These are phyloP conservation scores for Myriosclerotinia curreyana DNA, from an alignment of 2,329 filamentous ascomycete species.

Conservation along the genomic window DNA sequence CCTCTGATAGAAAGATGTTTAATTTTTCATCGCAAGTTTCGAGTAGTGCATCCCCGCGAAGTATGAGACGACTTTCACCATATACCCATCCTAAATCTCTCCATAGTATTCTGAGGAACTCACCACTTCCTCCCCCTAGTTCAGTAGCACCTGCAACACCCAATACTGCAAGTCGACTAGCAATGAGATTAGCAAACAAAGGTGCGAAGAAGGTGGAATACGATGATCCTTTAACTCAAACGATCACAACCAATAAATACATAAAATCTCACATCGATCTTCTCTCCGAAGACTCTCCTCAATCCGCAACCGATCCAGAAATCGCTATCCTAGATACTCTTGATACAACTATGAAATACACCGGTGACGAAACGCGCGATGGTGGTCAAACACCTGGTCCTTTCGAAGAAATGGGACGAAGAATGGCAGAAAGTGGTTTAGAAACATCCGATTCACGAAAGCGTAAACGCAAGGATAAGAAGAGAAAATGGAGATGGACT, in stretches of 20 bases:
- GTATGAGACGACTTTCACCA: conserved; percentile 45
- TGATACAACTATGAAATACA: conserved; percentile 52
- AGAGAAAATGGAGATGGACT: conserved; percentile 64
- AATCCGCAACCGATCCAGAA: conserved; percentile 32
- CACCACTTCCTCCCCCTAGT: conserved; percentile 55
- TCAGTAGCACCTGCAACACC: conserved; percentile 51
- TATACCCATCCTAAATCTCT: conserved; percentile 58
- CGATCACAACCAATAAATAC: conserved; percentile 61
- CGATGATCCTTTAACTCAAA: conserved; percentile 60
- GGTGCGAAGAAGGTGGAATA: conserved; percentile 53
- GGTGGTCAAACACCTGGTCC: conserved; percentile 61
- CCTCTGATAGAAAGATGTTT: conserved; percentile 29
- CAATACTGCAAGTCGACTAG: conserved; percentile 53
- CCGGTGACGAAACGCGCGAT: conserved; percentile 54
- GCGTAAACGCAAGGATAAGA: conserved; percentile 56
- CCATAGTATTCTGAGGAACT: conserved; percentile 65
- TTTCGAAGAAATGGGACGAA: conserved; percentile 60
- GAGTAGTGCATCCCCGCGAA: conserved; percentile 40
- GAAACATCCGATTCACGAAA: conserved; percentile 44
- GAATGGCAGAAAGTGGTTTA: conserved; percentile 48
- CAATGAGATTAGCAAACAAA: conserved; percentile 53
- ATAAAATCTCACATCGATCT: conserved; percentile 62
- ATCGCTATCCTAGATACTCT: conserved; percentile 44
- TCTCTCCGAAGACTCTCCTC: conserved; percentile 51
- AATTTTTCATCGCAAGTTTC: conserved; percentile 33